Percentiles rank a stretch among this genome's conserved stretches.
Evolutionary conservation across 2,329 filamentous ascomycete species (phyloP).

Genomic region (Pyrenophora teres): DNA sequence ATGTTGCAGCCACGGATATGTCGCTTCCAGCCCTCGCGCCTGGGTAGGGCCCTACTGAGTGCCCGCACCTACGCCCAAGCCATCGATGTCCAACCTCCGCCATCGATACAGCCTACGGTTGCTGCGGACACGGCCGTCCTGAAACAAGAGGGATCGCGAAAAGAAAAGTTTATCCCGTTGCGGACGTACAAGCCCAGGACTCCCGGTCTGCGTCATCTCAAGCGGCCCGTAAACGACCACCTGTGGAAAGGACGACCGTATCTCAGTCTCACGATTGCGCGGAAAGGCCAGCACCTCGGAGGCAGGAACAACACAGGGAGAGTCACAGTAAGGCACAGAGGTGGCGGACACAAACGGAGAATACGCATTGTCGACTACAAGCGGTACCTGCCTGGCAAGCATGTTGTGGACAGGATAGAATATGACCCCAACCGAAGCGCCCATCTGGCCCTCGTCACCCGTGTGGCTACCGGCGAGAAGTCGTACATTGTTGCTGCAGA

Average conservation of each 20-base stretch:
- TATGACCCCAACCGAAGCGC: constrained; percentile 93
- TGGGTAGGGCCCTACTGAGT: constrained; percentile 54
- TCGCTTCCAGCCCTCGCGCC: constrained; percentile 56
- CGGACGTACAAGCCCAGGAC: constrained; percentile 93
- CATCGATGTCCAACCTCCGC: constrained; percentile 43
- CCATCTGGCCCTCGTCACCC: constrained; percentile 85
- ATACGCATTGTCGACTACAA: constrained; percentile 91
- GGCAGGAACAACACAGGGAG: constrained; percentile 86
- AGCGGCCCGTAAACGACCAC: constrained; percentile 92
- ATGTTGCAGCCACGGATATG: constrained; percentile 73
- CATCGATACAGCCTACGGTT: constrained; percentile 41
- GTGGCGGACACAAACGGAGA: constrained; percentile 88
- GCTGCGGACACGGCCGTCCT: constrained; percentile 32
- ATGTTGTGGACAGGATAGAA: constrained; percentile 90
- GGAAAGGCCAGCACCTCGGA: constrained; percentile 90
- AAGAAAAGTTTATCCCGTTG: constrained; percentile 55
- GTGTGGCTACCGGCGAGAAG: constrained; percentile 73
- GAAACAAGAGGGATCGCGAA: constrained; percentile 34
- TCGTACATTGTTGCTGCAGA: constrained; percentile 96
- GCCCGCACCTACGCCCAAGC: constrained; percentile 58
- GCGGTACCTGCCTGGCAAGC: constrained; percentile 76
- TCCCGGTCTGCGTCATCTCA: constrained; percentile 88
- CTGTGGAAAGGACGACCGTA: constrained; percentile 91
- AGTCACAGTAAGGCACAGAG: constrained; percentile 87
- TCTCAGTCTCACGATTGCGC: constrained; percentile 81